phyloP scores from a whole-genome alignment of 2,329 filamentous ascomycete species.

The Colletotrichum tanaceti region DNA sequence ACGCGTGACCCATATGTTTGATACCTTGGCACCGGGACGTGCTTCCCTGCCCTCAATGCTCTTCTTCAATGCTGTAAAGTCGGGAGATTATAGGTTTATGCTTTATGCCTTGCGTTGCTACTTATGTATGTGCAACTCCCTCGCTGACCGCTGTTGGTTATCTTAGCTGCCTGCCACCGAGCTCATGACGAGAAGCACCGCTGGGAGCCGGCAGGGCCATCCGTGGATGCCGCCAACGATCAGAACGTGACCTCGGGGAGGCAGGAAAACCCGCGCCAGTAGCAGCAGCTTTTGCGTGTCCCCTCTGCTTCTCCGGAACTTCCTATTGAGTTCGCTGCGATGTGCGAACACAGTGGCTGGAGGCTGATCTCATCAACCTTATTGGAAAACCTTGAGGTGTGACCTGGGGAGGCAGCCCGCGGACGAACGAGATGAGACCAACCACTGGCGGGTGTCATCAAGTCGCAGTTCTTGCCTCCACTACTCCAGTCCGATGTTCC shows the following conservation, averaged over 20 bases:
- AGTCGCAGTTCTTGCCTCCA: slow-evolving; percentile 8
- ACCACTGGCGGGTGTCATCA: not conserved
- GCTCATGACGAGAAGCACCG: not conserved
- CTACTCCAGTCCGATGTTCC: slow-evolving; percentile 35
- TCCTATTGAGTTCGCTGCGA: not conserved
- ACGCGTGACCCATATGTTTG: slow-evolving; percentile 20
- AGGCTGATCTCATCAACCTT: not conserved
- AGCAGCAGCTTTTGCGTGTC: not conserved
- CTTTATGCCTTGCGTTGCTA: slow-evolving; percentile 9
- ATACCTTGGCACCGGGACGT: slow-evolving; percentile 22
- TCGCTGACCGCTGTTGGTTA: slow-evolving; percentile 3
- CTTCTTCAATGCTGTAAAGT: slow-evolving; percentile 14
- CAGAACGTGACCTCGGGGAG: not conserved
- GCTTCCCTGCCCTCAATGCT: slow-evolving; percentile 2
- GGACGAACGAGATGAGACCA: slow-evolving; percentile 2
- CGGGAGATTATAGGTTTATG: not conserved
- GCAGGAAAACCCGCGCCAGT: slow-evolving; percentile 3
- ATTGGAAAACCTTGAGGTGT: not conserved
- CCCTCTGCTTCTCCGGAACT: not conserved
- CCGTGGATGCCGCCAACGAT: slow-evolving; percentile 16
- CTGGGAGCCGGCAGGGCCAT: slow-evolving; percentile 26
- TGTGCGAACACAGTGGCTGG: not conserved
- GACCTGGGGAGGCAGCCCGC: slow-evolving; percentile 15
- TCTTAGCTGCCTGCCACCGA: slow-evolving; percentile 11
- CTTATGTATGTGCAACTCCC: not conserved